A percentile compares a stretch with the other conserved stretches of the same genome.
phyloP scores from a whole-genome alignment of 1,139 yeast species.

The Candida sp. region DNA sequence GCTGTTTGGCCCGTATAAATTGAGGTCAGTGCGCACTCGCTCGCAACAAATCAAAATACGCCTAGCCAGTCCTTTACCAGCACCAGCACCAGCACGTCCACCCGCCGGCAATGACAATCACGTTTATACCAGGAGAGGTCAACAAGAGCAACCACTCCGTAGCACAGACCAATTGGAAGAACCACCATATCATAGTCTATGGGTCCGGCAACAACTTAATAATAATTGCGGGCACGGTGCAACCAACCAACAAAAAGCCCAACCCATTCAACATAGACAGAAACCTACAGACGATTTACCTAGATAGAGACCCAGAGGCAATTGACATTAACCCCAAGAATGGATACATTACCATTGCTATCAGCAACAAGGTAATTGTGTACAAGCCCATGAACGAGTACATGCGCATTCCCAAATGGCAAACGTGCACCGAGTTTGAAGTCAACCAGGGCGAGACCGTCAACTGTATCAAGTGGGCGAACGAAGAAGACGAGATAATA shows the following conservation, averaged over 20 bases:
- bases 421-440: conserved; percentile 25
- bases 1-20: background rate
- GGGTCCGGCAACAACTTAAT: conserved; percentile 91
- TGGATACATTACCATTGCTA: conserved; percentile 60
- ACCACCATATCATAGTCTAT: conserved; percentile 68
- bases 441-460: conserved; percentile 30
- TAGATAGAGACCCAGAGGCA: conserved; percentile 67
- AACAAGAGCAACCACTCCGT: conserved; percentile 59
- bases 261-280: conserved; percentile 20
- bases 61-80: too few relatives aligned
- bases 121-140: conserved; percentile 88
- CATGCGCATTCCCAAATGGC: conserved; percentile 55
- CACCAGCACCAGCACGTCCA: background rate
- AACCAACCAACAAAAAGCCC: conserved; percentile 13
- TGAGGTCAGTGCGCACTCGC: background rate
- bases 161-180: conserved; percentile 71
- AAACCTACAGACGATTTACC: conserved; percentile 76
- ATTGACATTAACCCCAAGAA: conserved; percentile 63
- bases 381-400: conserved; percentile 51
- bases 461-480: conserved; percentile 72
- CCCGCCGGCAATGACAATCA: conserved; percentile 52
- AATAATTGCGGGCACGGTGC: conserved; percentile 34
- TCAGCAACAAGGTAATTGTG: conserved; percentile 33
- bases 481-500: conserved; percentile 56
- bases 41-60: background rate